Evolutionary conservation across 306 rosid genomes (phyloP), one percentile per base, ranked within the genome.

Genomic region (Vigna mungo): DNA sequence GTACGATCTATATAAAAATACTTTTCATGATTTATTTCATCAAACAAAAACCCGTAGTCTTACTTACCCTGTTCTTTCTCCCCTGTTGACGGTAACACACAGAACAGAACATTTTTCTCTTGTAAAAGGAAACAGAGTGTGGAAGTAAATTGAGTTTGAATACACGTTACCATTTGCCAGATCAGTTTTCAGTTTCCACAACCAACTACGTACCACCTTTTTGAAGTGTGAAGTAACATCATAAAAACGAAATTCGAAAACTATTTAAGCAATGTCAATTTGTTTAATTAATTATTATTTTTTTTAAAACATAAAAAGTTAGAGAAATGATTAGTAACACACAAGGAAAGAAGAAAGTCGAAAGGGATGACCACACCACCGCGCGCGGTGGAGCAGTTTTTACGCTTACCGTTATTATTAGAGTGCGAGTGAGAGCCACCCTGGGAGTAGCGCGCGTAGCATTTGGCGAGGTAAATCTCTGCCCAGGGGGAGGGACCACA

Each of bases 391-490:
- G 49, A 44, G 49, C 14, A 44, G 49, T 12, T 11, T 12, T 11
- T 44, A 44, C 15, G 49, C 49, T 43, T 44, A 44, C 49, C 49
- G 5, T 44, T 44, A 44, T 85, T 66, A 32, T 61, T 66, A 4
- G 25, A 39, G 2, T 18, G 81, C 68, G 97, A 80, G 87, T 80
- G 88, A 58, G 1, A 6, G 0, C 87, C 94, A 81, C 90, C 84
- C 72, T 75, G 78, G 23, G 90, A 76, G 86, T 75, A 91, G 0
- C 98, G 91, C 72, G 84, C 96, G 90, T 88, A 96, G 91, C 99
- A 96, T 83, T 91, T 96, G 1, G 94, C 98, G 87, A 96, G 74
- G 80, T 71, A 96, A 52, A 96, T 18, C 47, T 93, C 85, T 0
- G 93, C 98, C 93, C 84, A 96, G 2, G 59, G 21, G 39, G 90